Conservation (phyloP, 495 filamentous ascomycete species). For the Trichoderma gamsii region DNA sequence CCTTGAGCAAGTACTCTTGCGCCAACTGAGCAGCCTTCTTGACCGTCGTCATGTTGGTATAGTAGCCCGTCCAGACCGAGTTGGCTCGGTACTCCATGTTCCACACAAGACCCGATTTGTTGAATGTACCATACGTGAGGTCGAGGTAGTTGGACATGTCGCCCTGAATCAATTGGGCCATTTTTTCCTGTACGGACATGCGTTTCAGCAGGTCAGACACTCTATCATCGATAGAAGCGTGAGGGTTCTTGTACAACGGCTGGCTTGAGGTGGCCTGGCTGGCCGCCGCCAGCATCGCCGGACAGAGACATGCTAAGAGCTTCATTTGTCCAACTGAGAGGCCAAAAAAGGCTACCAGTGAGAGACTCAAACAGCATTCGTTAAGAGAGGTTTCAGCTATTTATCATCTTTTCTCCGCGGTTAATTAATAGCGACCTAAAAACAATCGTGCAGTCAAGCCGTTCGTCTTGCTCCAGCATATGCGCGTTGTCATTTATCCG, state of each 20-base stretch:
- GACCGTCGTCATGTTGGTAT: conserved; percentile 56
- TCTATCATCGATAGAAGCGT: conserved; percentile 51
- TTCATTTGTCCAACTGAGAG: neutral
- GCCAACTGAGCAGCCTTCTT: conserved; percentile 52
- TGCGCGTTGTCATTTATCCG: neutral
- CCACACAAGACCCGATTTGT: conserved; percentile 55
- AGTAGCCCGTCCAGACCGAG: conserved; percentile 64
- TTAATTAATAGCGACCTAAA: neutral
- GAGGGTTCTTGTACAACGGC: conserved; percentile 54
- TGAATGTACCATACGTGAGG: conserved; percentile 50
- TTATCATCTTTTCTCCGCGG: neutral
- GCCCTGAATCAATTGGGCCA: conserved; percentile 54
- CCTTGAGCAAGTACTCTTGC: conserved; percentile 58
- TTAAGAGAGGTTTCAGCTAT: neutral
- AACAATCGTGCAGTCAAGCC: neutral
- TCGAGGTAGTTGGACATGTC: conserved; percentile 70
- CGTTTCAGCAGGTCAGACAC: conserved; percentile 57
- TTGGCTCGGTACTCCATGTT: conserved; percentile 59
- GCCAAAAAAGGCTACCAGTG: neutral
- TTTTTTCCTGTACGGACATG: conserved; percentile 66
- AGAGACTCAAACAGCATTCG: neutral
- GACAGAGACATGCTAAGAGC: neutral
- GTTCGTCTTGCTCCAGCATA: neutral
- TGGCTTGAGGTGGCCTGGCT: neutral
- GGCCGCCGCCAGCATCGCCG: neutral